Evolutionary conservation across 2,329 filamentous ascomycete species (phyloP).

Genomic region (Apiospora pterosperma): DNA sequence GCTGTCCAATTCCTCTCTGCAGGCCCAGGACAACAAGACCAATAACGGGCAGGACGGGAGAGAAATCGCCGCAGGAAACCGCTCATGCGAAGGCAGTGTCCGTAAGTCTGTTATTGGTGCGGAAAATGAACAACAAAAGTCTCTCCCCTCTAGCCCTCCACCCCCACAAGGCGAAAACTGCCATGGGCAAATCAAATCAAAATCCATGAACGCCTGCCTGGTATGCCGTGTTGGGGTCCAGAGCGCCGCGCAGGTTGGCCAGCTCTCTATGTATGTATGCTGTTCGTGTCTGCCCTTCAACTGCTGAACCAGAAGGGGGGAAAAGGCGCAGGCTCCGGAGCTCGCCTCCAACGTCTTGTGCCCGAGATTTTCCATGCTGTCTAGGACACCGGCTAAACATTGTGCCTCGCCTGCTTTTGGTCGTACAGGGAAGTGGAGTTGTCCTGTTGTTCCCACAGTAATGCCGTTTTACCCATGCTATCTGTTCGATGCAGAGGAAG

Average conservation of each 20-base stretch:
- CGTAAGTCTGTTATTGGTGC: neutral
- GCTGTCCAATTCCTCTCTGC: neutral
- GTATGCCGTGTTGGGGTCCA: neutral
- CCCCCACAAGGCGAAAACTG: neutral
- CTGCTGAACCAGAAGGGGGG: neutral
- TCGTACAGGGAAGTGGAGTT: neutral
- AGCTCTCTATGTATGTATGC: neutral
- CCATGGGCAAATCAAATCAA: neutral
- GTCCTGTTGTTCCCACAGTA: conserved; percentile 10
- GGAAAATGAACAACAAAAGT: neutral
- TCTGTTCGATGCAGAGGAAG: conserved; percentile 9
- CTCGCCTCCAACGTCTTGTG: neutral
- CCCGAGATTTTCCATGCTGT: neutral
- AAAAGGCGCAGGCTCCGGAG: neutral
- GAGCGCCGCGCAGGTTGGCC: neutral
- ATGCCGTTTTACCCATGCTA: conserved; percentile 6
- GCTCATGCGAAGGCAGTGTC: neutral
- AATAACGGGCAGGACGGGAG: neutral
- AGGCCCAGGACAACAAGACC: neutral
- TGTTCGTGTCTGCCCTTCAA: neutral
- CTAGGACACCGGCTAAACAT: neutral
- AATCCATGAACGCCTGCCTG: neutral
- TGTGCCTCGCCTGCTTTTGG: neutral
- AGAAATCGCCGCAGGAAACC: neutral
- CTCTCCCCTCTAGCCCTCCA: neutral